Evolutionary conservation across 352 stramenopile species (phyloP).

Genomic region (Aphanomyces cochlioides): DNA sequence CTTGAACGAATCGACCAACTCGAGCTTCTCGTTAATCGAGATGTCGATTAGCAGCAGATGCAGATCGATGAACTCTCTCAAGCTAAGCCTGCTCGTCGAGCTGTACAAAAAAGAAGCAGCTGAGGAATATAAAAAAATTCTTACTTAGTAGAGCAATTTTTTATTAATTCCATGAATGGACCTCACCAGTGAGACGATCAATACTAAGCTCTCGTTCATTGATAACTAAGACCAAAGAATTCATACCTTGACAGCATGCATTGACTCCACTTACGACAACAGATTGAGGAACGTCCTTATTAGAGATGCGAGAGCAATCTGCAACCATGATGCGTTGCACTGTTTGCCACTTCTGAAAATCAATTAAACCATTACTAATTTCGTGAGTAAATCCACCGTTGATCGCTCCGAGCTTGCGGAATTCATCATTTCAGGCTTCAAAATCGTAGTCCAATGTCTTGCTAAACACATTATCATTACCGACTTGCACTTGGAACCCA

Average conservation of each 20-base stretch:
- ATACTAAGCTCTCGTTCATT: conserved; percentile 17
- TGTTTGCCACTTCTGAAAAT: conserved; percentile 31
- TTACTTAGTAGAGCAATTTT: not conserved
- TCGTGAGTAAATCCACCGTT: conserved; percentile 33
- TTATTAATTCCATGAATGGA: not conserved
- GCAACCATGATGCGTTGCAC: conserved; percentile 30
- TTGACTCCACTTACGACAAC: conserved; percentile 11
- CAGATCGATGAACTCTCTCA: too few relatives aligned
- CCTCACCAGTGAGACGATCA: conserved; percentile 25
- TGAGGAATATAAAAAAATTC: not conserved
- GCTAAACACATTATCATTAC: conserved; percentile 37
- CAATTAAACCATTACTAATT: conserved; percentile 34
- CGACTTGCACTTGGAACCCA: conserved; percentile 33
- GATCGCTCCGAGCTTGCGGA: conserved; percentile 31
- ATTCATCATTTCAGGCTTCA: conserved; percentile 30
- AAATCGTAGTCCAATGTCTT: conserved; percentile 35
- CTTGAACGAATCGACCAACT: not conserved
- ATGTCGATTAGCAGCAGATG: not conserved
- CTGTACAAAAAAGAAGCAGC: not conserved
- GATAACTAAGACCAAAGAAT: conserved; percentile 9
- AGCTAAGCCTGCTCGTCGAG: too few relatives aligned
- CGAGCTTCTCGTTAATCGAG: not conserved
- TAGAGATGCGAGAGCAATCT: conserved; percentile 28
- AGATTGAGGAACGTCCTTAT: not conserved
- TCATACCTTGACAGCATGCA: conserved; percentile 22